A percentile compares a stretch with the other conserved stretches of the same genome.
These are phyloP conservation scores for Beauveria rudraprayagi DNA, from an alignment of 2,329 filamentous ascomycete genomes.

Conservation along the genomic window DNA sequence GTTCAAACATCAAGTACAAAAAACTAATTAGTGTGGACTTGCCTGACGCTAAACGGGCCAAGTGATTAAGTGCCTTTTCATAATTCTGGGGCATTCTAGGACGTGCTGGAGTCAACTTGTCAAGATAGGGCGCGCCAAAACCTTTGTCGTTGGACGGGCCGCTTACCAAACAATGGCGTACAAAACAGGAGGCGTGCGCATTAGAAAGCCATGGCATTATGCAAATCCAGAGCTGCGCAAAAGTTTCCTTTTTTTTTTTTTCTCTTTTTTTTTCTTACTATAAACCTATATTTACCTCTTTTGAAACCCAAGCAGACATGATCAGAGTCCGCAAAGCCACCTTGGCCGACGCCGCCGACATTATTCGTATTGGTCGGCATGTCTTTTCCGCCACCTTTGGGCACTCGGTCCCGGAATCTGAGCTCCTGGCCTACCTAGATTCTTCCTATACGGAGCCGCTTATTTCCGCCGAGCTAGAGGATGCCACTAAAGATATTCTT, in stretches of 20 bases:
- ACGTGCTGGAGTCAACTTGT: neutral
- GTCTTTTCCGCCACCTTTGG: conserved; percentile 34
- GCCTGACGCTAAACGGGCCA: no score
- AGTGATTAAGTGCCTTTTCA: neutral
- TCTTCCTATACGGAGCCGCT: conserved; percentile 30
- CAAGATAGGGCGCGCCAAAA: conserved; percentile 4
- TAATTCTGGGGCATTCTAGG: neutral
- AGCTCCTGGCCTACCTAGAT: conserved; percentile 30
- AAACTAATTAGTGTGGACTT: no score
- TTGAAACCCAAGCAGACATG: neutral
- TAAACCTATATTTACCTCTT: no score
- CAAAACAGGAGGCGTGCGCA: neutral
- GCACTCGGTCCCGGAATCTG: conserved; percentile 29
- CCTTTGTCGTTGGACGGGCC: neutral
- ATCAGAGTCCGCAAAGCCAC: conserved; percentile 5
- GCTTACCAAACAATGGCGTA: neutral
- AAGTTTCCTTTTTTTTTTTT: neutral
- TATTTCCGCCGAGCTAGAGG: conserved; percentile 17
- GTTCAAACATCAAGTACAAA: no score
- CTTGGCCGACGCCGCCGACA: conserved; percentile 20
- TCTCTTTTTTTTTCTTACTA: no score
- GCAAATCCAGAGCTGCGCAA: neutral
- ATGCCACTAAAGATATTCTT: conserved; percentile 20
- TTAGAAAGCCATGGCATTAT: neutral
- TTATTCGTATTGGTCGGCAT: conserved; percentile 26